Evolutionary conservation across 176 grass and related monocot species (phyloP).

Genomic region (Oryza officinalis): DNA sequence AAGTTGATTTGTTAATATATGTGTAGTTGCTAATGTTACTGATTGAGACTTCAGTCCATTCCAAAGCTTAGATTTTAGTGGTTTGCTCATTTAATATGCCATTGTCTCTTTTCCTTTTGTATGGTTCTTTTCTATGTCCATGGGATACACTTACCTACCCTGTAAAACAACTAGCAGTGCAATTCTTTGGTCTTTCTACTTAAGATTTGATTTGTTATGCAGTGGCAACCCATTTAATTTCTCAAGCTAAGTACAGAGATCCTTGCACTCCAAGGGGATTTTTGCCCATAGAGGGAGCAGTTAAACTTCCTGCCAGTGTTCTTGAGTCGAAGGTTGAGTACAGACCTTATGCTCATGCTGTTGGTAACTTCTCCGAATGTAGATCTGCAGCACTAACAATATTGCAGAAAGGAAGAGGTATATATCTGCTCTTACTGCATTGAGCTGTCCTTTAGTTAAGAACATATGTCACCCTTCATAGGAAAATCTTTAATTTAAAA

Average conservation of each 20-base stretch:
- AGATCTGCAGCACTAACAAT: constrained; percentile 63
- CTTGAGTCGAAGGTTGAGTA: constrained; percentile 44
- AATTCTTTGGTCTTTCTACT: neutral
- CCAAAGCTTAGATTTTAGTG: neutral
- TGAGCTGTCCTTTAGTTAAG: neutral
- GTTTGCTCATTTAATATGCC: neutral
- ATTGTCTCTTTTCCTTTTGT: constrained; percentile 1
- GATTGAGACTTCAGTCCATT: constrained; percentile 3
- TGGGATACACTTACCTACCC: neutral
- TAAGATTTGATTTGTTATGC: constrained; percentile 36
- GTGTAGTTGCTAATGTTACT: constrained; percentile 13
- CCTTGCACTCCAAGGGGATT: constrained; percentile 87
- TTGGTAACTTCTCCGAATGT: constrained; percentile 83
- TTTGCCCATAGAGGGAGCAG: constrained; percentile 27
- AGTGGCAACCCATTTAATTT: constrained; percentile 58
- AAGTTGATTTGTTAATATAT: constrained; percentile 38
- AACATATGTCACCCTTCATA: neutral
- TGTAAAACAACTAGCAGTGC: neutral
- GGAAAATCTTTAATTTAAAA: neutral
- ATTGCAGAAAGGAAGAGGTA: constrained; percentile 91
- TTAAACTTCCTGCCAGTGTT: constrained; percentile 54
- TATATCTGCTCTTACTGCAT: neutral
- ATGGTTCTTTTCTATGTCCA: neutral
- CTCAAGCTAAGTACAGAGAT: constrained; percentile 69
- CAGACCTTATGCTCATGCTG: constrained; percentile 45